These are phyloP conservation scores for Chenopodium formosanum DNA, from an alignment of 148 eudicot genomes.

Conservation along the genomic window DNA sequence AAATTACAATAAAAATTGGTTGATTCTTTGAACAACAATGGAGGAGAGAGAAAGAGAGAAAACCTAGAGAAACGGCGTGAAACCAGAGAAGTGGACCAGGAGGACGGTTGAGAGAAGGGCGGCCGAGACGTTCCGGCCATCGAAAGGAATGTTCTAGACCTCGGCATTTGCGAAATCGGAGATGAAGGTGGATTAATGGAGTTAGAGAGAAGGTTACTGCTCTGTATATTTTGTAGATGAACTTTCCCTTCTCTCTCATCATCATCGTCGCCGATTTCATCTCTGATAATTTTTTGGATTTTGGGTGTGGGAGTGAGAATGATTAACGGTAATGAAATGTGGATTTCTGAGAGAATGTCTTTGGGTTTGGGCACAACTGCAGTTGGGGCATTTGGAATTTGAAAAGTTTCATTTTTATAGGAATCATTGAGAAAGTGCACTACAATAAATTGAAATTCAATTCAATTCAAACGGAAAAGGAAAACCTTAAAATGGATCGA, in stretches of 20 bases:
- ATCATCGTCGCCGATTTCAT: conserved; percentile 3
- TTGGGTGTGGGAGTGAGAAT: no score
- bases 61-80: conserved; percentile 95
- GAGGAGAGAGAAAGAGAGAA: neutral
- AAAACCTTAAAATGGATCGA: no score
- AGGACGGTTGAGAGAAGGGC: conserved; percentile 74
- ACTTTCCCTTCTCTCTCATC: conserved; percentile 50
- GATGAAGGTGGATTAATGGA: conserved; percentile 66
- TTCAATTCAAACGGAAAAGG: no score
- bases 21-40: neutral
- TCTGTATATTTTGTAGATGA: conserved; percentile 61
- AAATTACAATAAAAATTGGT: neutral
- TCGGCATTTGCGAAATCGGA: conserved; percentile 65
- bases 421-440: no score
- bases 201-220: conserved; percentile 51
- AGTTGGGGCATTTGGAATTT: no score
- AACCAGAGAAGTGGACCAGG: conserved; percentile 78
- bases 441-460: no score
- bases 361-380: no score
- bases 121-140: conserved; percentile 84
- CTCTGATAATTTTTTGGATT: neutral
- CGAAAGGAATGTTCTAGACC: conserved; percentile 73
- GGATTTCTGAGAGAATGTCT: no score
- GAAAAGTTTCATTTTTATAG: no score
- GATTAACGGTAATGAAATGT: neutral